Percentiles rank a stretch among this genome's conserved stretches.
Evolutionary conservation across 768 basidiomycete species (phyloP).

Genomic region (Lactifluus rugatus): DNA sequence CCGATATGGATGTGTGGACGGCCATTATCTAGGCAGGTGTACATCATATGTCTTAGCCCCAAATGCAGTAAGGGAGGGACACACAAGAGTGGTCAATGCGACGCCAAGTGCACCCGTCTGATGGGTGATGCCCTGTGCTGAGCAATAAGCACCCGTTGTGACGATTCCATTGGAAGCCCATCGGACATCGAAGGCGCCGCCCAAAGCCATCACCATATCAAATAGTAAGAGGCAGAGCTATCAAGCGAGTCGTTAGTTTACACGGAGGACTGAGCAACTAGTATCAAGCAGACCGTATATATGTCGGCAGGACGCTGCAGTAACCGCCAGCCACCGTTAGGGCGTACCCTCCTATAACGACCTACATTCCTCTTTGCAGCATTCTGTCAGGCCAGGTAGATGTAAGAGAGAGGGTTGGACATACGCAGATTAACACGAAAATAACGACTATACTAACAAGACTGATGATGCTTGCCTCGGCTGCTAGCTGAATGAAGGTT

Average conservation of each 20-base stretch:
- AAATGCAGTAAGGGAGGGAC: not conserved
- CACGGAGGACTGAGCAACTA: not conserved
- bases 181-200: slow-evolving; percentile 30
- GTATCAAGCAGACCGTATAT: slow-evolving; percentile 28
- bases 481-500: slow-evolving; percentile 24
- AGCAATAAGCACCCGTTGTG: slow-evolving; percentile 28
- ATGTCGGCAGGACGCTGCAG: slow-evolving; percentile 32
- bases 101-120: slow-evolving; percentile 35
- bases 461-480: slow-evolving; percentile 24
- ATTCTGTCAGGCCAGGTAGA: not conserved
- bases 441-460: not conserved
- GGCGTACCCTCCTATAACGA: not conserved
- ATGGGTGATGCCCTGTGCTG: slow-evolving; percentile 32
- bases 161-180: slow-evolving; percentile 31
- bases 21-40: not conserved
- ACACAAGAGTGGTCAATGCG: slow-evolving; percentile 34
- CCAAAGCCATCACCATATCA: slow-evolving; percentile 32
- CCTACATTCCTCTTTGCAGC: slow-evolving; percentile 1
- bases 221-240: slow-evolving; percentile 23
- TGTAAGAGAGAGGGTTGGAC: not conserved
- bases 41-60: too few relatives aligned
- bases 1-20: too few relatives aligned
- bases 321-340: slow-evolving; percentile 14
- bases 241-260: slow-evolving; percentile 16
- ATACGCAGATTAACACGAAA: slow-evolving; percentile 8